A percentile compares a stretch with the other conserved stretches of the same genome.
phyloP scores from a whole-genome alignment of 2,329 filamentous ascomycete genomes.

The Exophiala xenobiotica region DNA sequence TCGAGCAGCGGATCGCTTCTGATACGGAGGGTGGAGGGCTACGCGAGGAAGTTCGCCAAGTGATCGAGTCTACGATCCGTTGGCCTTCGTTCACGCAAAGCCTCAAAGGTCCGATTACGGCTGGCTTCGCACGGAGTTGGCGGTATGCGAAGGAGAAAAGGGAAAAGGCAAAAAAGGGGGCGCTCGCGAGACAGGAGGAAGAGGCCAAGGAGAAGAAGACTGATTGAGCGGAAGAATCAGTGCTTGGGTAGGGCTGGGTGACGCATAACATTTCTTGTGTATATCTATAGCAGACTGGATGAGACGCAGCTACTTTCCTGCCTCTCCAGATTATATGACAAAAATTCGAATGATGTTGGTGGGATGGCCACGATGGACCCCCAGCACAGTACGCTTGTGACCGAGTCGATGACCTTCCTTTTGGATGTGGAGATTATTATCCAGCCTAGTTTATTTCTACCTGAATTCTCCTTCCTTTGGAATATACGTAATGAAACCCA shows the following conservation, averaged over 20 bases:
- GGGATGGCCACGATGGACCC: too few species aligned
- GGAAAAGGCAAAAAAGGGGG: slow-evolving; percentile 38
- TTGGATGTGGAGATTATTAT: too few species aligned
- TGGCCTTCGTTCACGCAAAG: slow-evolving; percentile 92
- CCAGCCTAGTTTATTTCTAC: too few species aligned
- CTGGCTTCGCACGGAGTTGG: slow-evolving; percentile 67
- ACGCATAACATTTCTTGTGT: slow-evolving; percentile 8
- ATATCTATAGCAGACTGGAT: slow-evolving; percentile 6
- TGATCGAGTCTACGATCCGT: slow-evolving; percentile 82
- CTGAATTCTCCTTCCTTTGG: too few species aligned
- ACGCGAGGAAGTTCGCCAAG: slow-evolving; percentile 66
- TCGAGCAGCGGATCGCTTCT: slow-evolving; percentile 79
- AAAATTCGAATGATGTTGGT: not conserved
- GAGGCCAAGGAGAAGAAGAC: slow-evolving; percentile 8
- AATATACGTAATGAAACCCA: too few species aligned
- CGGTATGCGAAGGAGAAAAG: slow-evolving; percentile 83
- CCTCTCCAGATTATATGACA: slow-evolving; percentile 10
- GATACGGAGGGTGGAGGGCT: slow-evolving; percentile 64
- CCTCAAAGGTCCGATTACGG: slow-evolving; percentile 78
- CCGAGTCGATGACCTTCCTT: too few species aligned
- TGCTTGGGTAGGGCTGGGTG: not conserved
- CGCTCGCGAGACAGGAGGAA: slow-evolving; percentile 13
- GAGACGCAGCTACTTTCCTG: slow-evolving; percentile 30
- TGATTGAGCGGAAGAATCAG: not conserved
- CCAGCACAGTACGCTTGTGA: too few species aligned